Evolutionary conservation across 2,329 filamentous ascomycete genomes (phyloP), one percentile per base, ranked within the genome.

Genomic region (Nemania abortiva): DNA sequence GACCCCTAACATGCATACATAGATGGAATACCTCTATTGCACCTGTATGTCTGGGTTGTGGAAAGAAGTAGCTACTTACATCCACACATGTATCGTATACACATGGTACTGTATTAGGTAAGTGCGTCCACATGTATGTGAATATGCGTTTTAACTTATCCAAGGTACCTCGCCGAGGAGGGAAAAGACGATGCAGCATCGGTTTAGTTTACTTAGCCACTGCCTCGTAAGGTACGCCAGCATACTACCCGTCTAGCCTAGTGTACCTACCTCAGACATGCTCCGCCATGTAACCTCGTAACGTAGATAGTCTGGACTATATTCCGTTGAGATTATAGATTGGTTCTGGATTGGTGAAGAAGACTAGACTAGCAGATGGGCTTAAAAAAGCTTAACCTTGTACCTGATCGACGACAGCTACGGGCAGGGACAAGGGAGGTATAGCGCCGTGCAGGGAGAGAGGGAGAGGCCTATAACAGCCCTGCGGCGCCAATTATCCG

Each of bases 321-420:
- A 47, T 47, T 52, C 24, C 20, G 22, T 29, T 9, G 49, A 18
- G 6, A 29, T 29, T 52, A 18, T 29, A 24, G n/a, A 11, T 29
- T 47, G 13, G 34, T 7, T 37, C 34, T 15, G 27, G 49, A 52
- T 52, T 27, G 24, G 10, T 18, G 4, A 52, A 52, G 34, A 37
- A 37, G 34, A 29, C 52, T 20, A 54, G 52, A 34, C 18, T 13
- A 20, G n/a, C 13, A 11, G 22, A 13, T 3, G 49, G 24, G 24
- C 20, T 10, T 9, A 24, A 20, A 13, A 24, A 52, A 15, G 29
- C 52, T 34, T 9, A 34, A 56, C 15, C 5, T 56, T 15, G 31
- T 56, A 56, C 53, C 31, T 56, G 53, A 56, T 56, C 53, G 53
- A 56, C 53, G 39, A 45, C 59, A 13, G 50, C 37, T 42, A 56